phyloP scores from a whole-genome alignment of 2,329 filamentous ascomycete genomes.

The Hymenoscyphus fructigenus region DNA sequence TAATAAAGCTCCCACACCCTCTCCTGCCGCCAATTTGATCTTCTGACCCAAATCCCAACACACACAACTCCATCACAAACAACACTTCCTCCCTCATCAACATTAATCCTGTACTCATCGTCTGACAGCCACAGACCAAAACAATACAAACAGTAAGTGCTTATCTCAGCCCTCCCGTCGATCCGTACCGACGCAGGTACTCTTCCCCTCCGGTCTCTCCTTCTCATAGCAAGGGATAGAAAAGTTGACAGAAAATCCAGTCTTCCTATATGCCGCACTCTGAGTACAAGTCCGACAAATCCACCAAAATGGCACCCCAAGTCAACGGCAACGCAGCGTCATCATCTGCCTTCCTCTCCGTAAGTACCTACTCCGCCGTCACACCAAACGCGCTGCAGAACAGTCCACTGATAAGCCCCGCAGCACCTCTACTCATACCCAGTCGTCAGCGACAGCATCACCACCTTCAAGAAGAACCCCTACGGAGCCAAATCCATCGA shows the following conservation, averaged over 20 bases:
- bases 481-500: conserved; percentile 78
- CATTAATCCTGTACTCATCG: not conserved
- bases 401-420: conserved; percentile 16
- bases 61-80: not conserved
- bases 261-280: conserved; percentile 24
- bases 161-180: conserved; percentile 3
- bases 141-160: not conserved
- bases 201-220: not conserved
- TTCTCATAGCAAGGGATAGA: conserved; percentile 8
- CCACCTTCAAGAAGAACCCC: conserved; percentile 76
- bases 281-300: conserved; percentile 11
- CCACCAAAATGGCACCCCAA: conserved; percentile 41
- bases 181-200: conserved; percentile 1
- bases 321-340: conserved; percentile 51
- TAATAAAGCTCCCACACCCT: conserved; percentile 9
- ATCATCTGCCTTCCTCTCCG: conserved; percentile 51
- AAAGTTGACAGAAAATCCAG: conserved; percentile 7
- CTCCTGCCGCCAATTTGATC: conserved; percentile 1
- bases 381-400: not conserved
- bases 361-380: conserved; percentile 33
- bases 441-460: conserved; percentile 74
- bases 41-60: conserved; percentile 2
- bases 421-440: conserved; percentile 87
- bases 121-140: not conserved
- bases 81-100: not conserved